Evolutionary conservation across 805 yeast genomes (phyloP).

Genomic region (Monosporozyma servazzii): DNA sequence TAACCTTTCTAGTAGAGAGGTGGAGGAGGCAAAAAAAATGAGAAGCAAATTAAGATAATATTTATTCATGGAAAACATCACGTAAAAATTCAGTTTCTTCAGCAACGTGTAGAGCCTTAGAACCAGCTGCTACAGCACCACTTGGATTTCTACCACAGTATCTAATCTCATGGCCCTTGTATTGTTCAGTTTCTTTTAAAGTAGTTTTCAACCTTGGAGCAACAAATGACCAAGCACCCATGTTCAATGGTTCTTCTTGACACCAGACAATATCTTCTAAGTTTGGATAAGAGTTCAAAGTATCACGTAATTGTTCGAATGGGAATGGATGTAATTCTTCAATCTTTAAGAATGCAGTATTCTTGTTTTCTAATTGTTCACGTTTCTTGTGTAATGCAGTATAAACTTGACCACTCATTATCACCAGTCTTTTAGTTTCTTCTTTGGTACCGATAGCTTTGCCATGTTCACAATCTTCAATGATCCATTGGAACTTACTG

Average conservation of each 20-base stretch:
- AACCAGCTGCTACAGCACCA: constrained; percentile 97
- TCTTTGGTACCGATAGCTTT: constrained; percentile 65
- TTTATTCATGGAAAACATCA: constrained; percentile 47
- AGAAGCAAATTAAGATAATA: not conserved
- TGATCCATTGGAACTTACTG: constrained; percentile 89
- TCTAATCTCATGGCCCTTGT: constrained; percentile 52
- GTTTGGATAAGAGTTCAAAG: constrained; percentile 70
- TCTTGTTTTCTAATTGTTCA: constrained; percentile 61
- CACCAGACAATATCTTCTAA: constrained; percentile 87
- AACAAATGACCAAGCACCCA: constrained; percentile 79
- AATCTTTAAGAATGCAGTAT: constrained; percentile 78
- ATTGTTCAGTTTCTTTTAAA: constrained; percentile 63
- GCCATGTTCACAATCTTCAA: constrained; percentile 85
- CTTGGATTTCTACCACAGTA: constrained; percentile 97
- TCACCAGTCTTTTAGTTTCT: constrained; percentile 78
- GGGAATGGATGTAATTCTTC: constrained; percentile 99
- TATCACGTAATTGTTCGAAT: constrained; percentile 82
- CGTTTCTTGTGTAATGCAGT: constrained; percentile 88
- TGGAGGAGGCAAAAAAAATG: not conserved
- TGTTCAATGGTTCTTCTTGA: constrained; percentile 98
- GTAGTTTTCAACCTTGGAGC: constrained; percentile 77
- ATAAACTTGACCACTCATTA: constrained; percentile 90
- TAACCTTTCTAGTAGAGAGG: not conserved
- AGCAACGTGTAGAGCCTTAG: constrained; percentile 74
- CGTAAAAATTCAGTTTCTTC: constrained; percentile 84